Evolutionary conservation across 192 early-diverging fungal species (phyloP), one percentile per base, ranked within the genome.

Genomic region (Entophlyctis helioformis): DNA sequence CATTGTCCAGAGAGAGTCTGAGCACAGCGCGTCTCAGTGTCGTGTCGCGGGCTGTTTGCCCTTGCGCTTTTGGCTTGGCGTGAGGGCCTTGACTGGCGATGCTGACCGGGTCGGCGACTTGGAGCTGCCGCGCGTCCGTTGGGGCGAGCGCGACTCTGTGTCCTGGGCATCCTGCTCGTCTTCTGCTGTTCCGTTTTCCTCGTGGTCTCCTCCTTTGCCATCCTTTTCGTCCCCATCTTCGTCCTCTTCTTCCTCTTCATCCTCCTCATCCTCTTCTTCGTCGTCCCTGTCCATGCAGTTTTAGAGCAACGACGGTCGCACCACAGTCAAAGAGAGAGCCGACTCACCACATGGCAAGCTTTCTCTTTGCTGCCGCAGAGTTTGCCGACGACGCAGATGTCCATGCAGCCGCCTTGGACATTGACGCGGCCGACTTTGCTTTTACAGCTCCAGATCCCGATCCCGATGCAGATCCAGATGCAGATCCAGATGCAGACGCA

Each of bases 201-300:
- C 23, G 9, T 20, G 32, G 16, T 22, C 5, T 3, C 11, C 24
- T 11, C 22, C 27, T 5, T 38, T 23, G 10, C 5, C 19, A 13
- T 27, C 36, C 18, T 38, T 31, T 11, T 42, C 34, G 16, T 38
- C 43, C 16, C 27, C 31, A 1, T 53, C 51, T 7, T 46, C 43
- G 16, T 57, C 47, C 3, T 39, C 34, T 19, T 42, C 40, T 11
- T 57, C 54, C 6, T 57, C 54, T 13, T 43, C 48, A 9, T 36
- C 34, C 10, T 50, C 54, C 9, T 51, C 50, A 11, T 11, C n/a
- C 5, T 56, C 54, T 3, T 48, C 38, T 12, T 20, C 2, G 9
- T 43, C 46, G 7, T 40, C 35, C 13, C 42, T 8, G 10, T 21
- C 54, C 54, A 46, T 39, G 41, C 21, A 24, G 22, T 6, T 45